A percentile compares a stretch with the other conserved stretches of the same genome.
Conservation (phyloP, 768 basidiomycete genomes). For the Suillus clintonianus region DNA sequence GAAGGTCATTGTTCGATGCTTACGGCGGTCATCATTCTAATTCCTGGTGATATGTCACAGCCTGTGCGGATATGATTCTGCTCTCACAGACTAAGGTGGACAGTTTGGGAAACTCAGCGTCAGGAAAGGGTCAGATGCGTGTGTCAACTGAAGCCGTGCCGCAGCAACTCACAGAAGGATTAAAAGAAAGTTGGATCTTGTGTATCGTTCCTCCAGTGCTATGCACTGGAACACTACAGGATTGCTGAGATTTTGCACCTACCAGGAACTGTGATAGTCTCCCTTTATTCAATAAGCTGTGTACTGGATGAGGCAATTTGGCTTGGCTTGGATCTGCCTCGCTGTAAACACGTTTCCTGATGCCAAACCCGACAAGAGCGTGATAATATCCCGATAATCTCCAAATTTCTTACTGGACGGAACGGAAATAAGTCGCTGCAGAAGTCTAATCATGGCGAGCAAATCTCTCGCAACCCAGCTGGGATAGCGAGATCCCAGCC, state of each 20-base stretch:
- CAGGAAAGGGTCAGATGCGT: neutral
- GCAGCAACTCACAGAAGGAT: constrained; percentile 1
- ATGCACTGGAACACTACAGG: neutral
- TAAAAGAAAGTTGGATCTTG: neutral
- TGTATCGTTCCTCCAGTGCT: neutral
- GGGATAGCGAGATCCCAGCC: constrained; percentile 5
- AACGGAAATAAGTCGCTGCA: constrained; percentile 33
- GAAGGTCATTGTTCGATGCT: constrained; percentile 16
- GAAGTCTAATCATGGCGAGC: constrained; percentile 25
- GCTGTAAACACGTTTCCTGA: constrained; percentile 30
- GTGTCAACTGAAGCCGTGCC: constrained; percentile 2
- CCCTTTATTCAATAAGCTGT: neutral
- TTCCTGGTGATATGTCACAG: constrained; percentile 2
- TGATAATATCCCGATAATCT: constrained; percentile 20
- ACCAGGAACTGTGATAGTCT: neutral
- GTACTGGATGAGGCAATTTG: constrained; percentile 4
- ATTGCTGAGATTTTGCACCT: neutral
- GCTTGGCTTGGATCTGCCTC: constrained; percentile 24
- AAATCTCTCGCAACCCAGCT: constrained; percentile 21
- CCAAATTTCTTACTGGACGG: constrained; percentile 14
- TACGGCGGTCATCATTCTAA: constrained; percentile 14
- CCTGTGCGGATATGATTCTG: constrained; percentile 9
- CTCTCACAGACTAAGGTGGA: constrained; percentile 2
- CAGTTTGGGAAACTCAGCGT: neutral
- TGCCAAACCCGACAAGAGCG: constrained; percentile 28